Evolutionary conservation across 495 filamentous ascomycete species (phyloP).

Genomic region (Neurospora sublineolata): DNA sequence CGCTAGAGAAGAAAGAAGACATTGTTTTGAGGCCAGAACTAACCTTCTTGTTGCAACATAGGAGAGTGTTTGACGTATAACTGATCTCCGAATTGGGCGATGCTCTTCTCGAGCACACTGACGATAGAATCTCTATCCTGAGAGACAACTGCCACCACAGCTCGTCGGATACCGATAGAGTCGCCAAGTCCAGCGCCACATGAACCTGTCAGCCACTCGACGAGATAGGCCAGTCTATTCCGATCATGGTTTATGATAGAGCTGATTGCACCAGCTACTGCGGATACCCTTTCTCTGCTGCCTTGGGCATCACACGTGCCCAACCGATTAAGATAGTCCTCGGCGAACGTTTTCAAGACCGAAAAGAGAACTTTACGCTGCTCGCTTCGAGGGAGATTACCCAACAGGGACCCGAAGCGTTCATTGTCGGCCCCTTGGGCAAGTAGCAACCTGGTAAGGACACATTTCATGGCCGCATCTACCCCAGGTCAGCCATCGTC

Average conservation of each 20-base stretch:
- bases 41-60: slow-evolving; percentile 76
- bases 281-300: slow-evolving; percentile 30
- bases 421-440: slow-evolving; percentile 17
- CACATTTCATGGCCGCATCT: slow-evolving; percentile 46
- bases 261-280: slow-evolving; percentile 35
- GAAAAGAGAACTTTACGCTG: slow-evolving; percentile 47
- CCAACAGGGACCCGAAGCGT: slow-evolving; percentile 33
- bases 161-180: slow-evolving; percentile 49
- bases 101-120: slow-evolving; percentile 49
- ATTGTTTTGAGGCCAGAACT: slow-evolving; percentile 6
- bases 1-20: neutral
- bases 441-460: slow-evolving; percentile 38
- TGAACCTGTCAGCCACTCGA: slow-evolving; percentile 56
- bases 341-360: slow-evolving; percentile 48
- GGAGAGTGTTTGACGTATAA: slow-evolving; percentile 78
- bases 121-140: slow-evolving; percentile 42
- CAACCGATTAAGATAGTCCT: slow-evolving; percentile 34
- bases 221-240: slow-evolving; percentile 37
- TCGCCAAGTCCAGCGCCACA: slow-evolving; percentile 56
- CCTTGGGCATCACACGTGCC: slow-evolving; percentile 19
- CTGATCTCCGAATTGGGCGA: slow-evolving; percentile 71
- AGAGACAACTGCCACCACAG: slow-evolving; percentile 49
- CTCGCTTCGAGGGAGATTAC: slow-evolving; percentile 40
- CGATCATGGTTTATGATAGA: slow-evolving; percentile 25
- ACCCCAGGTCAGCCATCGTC: slow-evolving; percentile 3